These are phyloP conservation scores for Laguncularia racemosa DNA, from an alignment of 345 rosid genomes.

Conservation along the genomic window DNA sequence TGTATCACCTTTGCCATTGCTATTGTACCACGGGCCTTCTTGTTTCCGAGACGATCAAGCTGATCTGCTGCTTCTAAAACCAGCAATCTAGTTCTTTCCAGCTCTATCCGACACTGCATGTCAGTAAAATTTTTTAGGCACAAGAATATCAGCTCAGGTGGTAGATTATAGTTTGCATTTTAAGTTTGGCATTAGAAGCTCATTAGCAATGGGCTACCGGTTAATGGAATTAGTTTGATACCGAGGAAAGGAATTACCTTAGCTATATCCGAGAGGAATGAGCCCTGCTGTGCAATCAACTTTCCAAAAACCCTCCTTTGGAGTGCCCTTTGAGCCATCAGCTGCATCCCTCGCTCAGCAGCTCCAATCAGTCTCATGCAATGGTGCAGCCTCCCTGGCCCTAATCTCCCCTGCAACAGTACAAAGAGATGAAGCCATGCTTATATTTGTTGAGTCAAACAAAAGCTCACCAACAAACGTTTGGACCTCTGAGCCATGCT, in stretches of 20 bases:
- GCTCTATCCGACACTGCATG: conserved; percentile 75
- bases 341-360: conserved; percentile 96
- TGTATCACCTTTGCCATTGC: conserved; percentile 87
- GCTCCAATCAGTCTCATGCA: conserved; percentile 96
- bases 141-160: neutral
- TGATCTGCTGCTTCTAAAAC: conserved; percentile 91
- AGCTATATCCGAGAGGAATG: conserved; percentile 82
- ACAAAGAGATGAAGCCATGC: conserved; percentile 6
- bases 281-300: conserved; percentile 81
- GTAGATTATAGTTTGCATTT: too few relatives aligned
- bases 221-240: too few relatives aligned
- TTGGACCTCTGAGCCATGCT: too few relatives aligned
- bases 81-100: conserved; percentile 72
- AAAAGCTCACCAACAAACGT: too few relatives aligned
- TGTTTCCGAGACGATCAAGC: conserved; percentile 90
- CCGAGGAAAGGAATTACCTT: conserved; percentile 33
- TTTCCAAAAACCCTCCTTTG: conserved; percentile 74
- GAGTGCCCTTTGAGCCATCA: conserved; percentile 86
- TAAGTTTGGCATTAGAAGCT: too few relatives aligned
- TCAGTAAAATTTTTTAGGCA: neutral
- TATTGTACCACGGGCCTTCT: conserved; percentile 62
- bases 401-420: conserved; percentile 78
- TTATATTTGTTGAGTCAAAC: neutral
- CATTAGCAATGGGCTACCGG: too few relatives aligned
- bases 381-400: conserved; percentile 99